Conservation (phyloP, 1,284 basidiomycete species). For the Cutaneotrichosporon spelunceum region DNA sequence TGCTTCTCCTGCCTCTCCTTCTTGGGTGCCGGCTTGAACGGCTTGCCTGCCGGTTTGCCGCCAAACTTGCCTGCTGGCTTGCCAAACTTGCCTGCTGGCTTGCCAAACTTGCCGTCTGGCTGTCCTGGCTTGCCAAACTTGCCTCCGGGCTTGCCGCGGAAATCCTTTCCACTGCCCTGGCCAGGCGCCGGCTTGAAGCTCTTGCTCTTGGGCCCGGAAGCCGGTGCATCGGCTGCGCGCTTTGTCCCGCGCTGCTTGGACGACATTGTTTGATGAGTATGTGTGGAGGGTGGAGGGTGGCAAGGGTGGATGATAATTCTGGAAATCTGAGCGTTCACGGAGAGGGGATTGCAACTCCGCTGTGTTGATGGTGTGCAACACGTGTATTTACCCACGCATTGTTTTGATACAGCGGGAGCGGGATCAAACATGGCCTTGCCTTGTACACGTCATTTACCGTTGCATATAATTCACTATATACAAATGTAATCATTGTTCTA, state of each 20-base stretch:
- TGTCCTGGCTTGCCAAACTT: constrained; percentile 9
- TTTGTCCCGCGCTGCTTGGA: constrained; percentile 16
- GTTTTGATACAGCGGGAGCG: too few species aligned
- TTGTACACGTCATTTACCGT: too few species aligned
- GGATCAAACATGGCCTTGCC: too few species aligned
- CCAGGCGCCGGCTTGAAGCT: constrained; percentile 10
- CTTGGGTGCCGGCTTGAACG: constrained; percentile 12
- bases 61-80: constrained; percentile 2
- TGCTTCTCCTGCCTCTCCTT: constrained; percentile 10
- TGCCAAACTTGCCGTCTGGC: constrained; percentile 1
- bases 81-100: constrained; percentile 3
- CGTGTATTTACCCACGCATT: too few species aligned
- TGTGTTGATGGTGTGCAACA: too few species aligned
- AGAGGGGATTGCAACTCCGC: too few species aligned
- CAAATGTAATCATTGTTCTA: too few species aligned
- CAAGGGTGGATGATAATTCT: background rate
- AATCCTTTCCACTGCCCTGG: background rate
- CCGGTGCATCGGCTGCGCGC: constrained; percentile 17
- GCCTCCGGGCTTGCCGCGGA: constrained; percentile 9
- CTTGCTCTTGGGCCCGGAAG: constrained; percentile 14
- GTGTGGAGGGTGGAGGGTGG: background rate
- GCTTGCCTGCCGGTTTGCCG: constrained; percentile 1
- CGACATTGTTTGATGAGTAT: constrained; percentile 14
- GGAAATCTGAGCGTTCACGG: background rate
- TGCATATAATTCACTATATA: too few species aligned